Evolutionary conservation across 2,329 filamentous ascomycete species (phyloP).

Genomic region (Plectosphaerella cucumerina): DNA sequence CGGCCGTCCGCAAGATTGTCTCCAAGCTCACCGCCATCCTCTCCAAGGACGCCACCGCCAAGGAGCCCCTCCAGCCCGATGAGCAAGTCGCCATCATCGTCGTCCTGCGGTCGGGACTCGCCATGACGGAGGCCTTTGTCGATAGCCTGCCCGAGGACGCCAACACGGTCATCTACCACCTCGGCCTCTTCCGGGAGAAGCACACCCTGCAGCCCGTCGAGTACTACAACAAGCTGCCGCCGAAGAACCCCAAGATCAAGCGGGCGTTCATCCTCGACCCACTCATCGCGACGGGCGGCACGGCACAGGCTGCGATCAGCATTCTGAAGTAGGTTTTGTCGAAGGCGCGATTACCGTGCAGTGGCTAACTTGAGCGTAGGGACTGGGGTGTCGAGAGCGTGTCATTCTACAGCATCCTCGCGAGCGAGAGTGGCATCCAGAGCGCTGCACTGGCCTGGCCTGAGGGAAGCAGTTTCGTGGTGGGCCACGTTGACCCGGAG

Average conservation of each 20-base stretch:
- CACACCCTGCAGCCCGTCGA: slow-evolving; percentile 60
- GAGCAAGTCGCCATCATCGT: slow-evolving; percentile 25
- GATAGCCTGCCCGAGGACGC: slow-evolving; percentile 18
- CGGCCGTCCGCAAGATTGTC: slow-evolving; percentile 16
- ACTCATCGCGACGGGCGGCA: slow-evolving; percentile 65
- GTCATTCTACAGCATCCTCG: slow-evolving; percentile 53
- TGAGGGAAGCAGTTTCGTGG: slow-evolving; percentile 9
- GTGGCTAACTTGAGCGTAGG: slow-evolving; percentile 15
- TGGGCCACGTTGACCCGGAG: slow-evolving; percentile 44
- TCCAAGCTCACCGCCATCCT: slow-evolving; percentile 18
- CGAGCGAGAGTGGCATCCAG: slow-evolving; percentile 46
- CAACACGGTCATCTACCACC: slow-evolving; percentile 49
- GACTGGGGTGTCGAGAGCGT: slow-evolving; percentile 65
- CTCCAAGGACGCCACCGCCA: slow-evolving; percentile 12
- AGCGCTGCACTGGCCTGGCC: slow-evolving; percentile 53
- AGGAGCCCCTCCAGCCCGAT: slow-evolving; percentile 8
- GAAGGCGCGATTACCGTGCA: background rate
- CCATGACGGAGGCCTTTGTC: slow-evolving; percentile 31
- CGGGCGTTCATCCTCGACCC: slow-evolving; percentile 64
- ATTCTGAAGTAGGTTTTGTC: slow-evolving; percentile 34
- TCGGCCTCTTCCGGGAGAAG: slow-evolving; percentile 64
- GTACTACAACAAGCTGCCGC: slow-evolving; percentile 66
- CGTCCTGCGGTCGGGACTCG: slow-evolving; percentile 29
- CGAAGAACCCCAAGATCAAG: slow-evolving; percentile 25
- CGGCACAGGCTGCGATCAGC: slow-evolving; percentile 60